Evolutionary conservation across 768 basidiomycete genomes (phyloP).

Genomic region (Antrodiella citrinella): DNA sequence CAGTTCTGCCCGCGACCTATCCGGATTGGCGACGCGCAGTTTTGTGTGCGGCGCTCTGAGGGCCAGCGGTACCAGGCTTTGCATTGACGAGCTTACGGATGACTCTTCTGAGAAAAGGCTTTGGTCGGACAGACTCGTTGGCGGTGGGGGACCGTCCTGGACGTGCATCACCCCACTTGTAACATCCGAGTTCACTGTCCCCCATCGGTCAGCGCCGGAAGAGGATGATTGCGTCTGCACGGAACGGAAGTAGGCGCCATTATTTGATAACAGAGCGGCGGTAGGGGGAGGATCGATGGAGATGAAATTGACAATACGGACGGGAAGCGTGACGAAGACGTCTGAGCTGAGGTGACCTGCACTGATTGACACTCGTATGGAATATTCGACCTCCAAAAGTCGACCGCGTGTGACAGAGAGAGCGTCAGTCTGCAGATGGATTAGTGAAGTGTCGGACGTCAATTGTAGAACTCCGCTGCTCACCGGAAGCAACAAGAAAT

Average conservation of each 20-base stretch:
- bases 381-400: conserved; percentile 72
- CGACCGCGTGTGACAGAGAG: conserved; percentile 60
- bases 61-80: not conserved
- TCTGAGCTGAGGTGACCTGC: conserved; percentile 54
- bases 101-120: not conserved
- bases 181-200: not conserved
- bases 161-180: not conserved
- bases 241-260: conserved; percentile 4
- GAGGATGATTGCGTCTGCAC: not conserved
- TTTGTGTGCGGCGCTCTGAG: not conserved
- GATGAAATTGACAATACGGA: conserved; percentile 74
- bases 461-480: conserved; percentile 22
- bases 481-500: conserved; percentile 70
- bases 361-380: conserved; percentile 54
- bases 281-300: conserved; percentile 76
- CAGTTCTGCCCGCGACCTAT: not conserved
- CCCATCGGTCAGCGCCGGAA: not conserved
- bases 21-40: conserved; percentile 15
- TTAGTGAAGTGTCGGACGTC: not conserved
- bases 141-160: not conserved
- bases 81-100: not conserved
- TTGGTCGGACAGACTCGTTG: not conserved
- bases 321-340: conserved; percentile 62
- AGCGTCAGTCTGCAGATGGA: conserved; percentile 46
- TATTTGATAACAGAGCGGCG: conserved; percentile 11